Base-by-base conservation (phyloP, 2,329 filamentous ascomycete species). In the Fusarium nematophilum region DNA sequence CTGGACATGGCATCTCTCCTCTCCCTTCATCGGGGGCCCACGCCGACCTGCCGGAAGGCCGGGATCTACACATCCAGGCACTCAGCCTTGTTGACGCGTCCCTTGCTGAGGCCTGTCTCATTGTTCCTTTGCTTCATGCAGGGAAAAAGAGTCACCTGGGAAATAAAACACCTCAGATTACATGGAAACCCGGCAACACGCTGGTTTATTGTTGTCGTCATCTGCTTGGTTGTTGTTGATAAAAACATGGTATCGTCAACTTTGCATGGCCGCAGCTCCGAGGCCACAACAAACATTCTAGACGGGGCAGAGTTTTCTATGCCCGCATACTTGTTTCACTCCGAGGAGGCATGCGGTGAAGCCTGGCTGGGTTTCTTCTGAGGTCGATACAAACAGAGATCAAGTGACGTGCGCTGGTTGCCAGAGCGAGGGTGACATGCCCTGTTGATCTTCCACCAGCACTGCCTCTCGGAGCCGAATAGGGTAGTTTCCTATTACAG, bases 81-180 rank as follows among this genome's bases (percentile, higher is more conserved):
- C 45, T 31, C 34, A 39, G 34, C 34, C 34, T 39, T 39, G 45
- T 48, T 39, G 45, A 39, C 34, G 34, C 26, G 45, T 31, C 34
- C 34, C 25, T 30, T 26, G 6, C 14, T 3, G 15, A 21, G n/a
- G n/a, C n/a, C n/a, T n/a, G n/a, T n/a, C n/a, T n/a, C n/a, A n/a
- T n/a, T n/a, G n/a, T n/a, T n/a, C n/a, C n/a, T n/a, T 10, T 8
- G 10, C 6, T 39, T n/a, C 3, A 18, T 14, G 9, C 25, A 40
- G 29, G 25, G 9, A 14, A 40, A 40, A 33, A 8, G 9, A 34
- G 5, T 17, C 6, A 17, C n/a, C n/a, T n/a, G n/a, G n/a, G n/a
- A n/a, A n/a, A n/a, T n/a, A n/a, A n/a, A n/a, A n/a, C n/a, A n/a
- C n/a, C n/a, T n/a, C n/a, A n/a, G n/a, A n/a, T n/a, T n/a, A n/a